Evolutionary conservation across 805 yeast species (phyloP), one percentile per base, ranked within the genome.

Genomic region (Metschnikowia bowlesiae): DNA sequence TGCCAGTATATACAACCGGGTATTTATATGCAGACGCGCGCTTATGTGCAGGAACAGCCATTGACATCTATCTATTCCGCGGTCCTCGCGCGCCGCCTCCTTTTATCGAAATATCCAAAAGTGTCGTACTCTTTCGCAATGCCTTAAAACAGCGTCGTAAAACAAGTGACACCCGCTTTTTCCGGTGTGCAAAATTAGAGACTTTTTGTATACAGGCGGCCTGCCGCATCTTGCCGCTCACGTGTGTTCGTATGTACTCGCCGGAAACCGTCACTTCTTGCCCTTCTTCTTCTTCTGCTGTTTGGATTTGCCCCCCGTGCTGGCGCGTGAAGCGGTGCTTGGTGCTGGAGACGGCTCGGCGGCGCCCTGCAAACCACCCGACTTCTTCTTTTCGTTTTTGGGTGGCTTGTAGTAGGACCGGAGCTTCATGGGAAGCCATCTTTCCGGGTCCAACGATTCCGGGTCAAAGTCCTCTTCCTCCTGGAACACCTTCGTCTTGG

Each of bases 341-440:
- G 60, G 56, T 2, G 61, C 58, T 4, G 59, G 59, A 14, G 59
- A 51, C 50, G 44, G 48, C 46, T 58, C 62, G 6, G 52, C 51
- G 4, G 58, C 59, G 10, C 61, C 62, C 51, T 57, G 62, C 40
- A 51, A 57, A 10, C 60, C 60, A 11, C 57, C 55, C 11, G 50
- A 29, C 36, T 48, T 54, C 50, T 57, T 55, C 49, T 55, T 55
- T 29, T 55, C 56, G 34, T 53, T 58, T 45, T 56, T 56, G 63
- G 87, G 85, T 11, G 95, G 88, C 66, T 82, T 88, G 70, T 86
- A 90, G 59, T 84, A 81, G 6, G 90, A 79, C 66, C 98, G 81
- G 63, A 91, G 95, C 63, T 83, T 86, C 76, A 87, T 60, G 22
- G 97, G 96, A 46, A 92, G 67, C 98, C 98, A 91, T 70, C 97